Evolutionary conservation across 352 stramenopile species (phyloP).

Genomic region (Phytophthora brassicae): DNA sequence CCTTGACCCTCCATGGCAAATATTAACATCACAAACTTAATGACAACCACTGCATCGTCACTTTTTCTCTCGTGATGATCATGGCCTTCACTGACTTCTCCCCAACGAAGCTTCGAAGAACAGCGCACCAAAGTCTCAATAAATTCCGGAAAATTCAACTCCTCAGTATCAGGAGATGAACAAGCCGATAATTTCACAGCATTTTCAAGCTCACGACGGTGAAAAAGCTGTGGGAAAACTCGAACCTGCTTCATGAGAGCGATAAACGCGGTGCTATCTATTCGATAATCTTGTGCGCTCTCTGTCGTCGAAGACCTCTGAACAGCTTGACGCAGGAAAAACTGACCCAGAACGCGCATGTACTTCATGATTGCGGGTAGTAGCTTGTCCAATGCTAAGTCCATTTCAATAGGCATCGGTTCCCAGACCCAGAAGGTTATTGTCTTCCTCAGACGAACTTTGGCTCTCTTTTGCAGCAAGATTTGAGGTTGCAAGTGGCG

Average conservation of each 20-base stretch:
- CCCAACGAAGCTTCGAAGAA: constrained; percentile 49
- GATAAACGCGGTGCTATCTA: constrained; percentile 40
- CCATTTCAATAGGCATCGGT: constrained; percentile 32
- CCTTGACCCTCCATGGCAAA: constrained; percentile 78
- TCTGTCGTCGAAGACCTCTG: constrained; percentile 10
- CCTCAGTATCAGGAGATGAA: constrained; percentile 22
- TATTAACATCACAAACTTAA: constrained; percentile 76
- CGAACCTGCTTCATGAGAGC: constrained; percentile 52
- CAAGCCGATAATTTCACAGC: constrained; percentile 43
- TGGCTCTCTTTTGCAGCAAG: constrained; percentile 4
- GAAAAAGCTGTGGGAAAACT: constrained; percentile 64
- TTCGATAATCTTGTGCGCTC: constrained; percentile 28
- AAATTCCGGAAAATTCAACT: constrained; percentile 62
- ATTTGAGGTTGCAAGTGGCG: constrained; percentile 19
- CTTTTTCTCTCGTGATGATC: neutral
- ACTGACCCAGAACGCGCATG: constrained; percentile 39
- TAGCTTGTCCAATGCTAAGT: constrained; percentile 35
- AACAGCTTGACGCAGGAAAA: constrained; percentile 36
- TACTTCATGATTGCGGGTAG: constrained; percentile 46
- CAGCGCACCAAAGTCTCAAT: constrained; percentile 61
- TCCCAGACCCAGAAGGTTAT: constrained; percentile 28
- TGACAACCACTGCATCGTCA: constrained; percentile 33
- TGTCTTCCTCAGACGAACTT: neutral
- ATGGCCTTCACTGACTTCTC: constrained; percentile 10
- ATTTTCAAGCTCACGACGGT: constrained; percentile 50